Evolutionary conservation across 164 flowering plant species (phyloP).

Genomic region (Protea cynaroides): DNA sequence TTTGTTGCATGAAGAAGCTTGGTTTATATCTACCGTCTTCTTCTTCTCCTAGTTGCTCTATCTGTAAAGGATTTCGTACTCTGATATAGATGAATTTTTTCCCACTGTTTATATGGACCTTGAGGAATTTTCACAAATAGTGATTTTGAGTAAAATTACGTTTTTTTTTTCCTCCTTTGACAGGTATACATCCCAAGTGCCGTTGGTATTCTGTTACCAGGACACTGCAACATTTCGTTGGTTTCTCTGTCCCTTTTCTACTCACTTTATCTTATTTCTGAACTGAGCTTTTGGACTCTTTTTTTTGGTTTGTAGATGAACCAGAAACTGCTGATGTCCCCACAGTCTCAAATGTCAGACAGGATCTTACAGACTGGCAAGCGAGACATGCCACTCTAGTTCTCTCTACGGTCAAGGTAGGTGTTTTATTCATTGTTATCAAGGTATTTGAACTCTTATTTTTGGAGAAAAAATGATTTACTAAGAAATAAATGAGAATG

Average conservation of each 20-base stretch:
- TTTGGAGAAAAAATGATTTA: no score
- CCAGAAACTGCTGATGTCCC: constrained; percentile 53
- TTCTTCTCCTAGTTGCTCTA: no score
- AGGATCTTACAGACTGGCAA: constrained; percentile 94
- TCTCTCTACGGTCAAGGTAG: constrained; percentile 76
- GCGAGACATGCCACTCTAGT: constrained; percentile 81
- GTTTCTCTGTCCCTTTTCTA: background rate
- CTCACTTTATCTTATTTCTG: background rate
- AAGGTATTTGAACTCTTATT: no score
- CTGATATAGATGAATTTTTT: no score
- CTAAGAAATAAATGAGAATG: no score
- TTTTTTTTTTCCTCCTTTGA: background rate
- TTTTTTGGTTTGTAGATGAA: constrained; percentile 51
- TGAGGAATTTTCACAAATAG: background rate
- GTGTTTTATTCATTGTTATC: constrained; percentile 1
- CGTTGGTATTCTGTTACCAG: no score
- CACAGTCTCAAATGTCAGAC: constrained; percentile 73
- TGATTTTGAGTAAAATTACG: background rate
- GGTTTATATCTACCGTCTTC: no score
- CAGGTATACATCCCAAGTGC: no score
- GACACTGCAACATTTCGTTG: no score
- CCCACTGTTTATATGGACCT: background rate
- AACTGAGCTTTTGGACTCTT: background rate
- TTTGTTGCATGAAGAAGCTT: no score
- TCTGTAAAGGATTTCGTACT: no score